phyloP scores from a whole-genome alignment of 140 eudicot species.

The Cichorium intybus region DNA sequence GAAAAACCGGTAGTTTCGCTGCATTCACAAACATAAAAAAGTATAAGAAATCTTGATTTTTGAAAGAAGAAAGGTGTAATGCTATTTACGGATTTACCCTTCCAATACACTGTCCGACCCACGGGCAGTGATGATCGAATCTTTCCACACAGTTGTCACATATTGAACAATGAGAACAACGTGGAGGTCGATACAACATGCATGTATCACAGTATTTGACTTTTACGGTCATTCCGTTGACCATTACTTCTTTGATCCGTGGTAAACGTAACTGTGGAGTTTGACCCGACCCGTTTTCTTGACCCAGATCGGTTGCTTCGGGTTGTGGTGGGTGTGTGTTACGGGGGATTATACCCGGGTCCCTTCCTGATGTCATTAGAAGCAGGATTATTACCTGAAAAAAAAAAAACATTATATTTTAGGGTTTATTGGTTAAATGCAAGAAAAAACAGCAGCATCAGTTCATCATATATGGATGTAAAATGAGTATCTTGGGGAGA shows the following conservation, averaged over 20 bases:
- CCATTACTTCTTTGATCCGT: slow-evolving; percentile 54
- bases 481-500: not conserved
- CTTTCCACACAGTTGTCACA: slow-evolving; percentile 71
- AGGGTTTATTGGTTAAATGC: not conserved
- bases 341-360: slow-evolving; percentile 67
- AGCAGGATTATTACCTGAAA: slow-evolving; percentile 51
- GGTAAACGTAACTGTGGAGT: slow-evolving; percentile 52
- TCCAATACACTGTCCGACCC: slow-evolving; percentile 84
- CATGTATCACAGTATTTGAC: slow-evolving; percentile 75
- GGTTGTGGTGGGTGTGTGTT: slow-evolving; percentile 51
- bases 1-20: slow-evolving; percentile 42
- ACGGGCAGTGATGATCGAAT: slow-evolving; percentile 82
- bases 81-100: slow-evolving; percentile 43
- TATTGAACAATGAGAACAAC: slow-evolving; percentile 71
- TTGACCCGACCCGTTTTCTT: slow-evolving; percentile 41
- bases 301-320: slow-evolving; percentile 19
- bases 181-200: slow-evolving; percentile 74
- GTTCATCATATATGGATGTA: not conserved
- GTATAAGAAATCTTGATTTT: too few relatives aligned
- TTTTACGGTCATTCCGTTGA: slow-evolving; percentile 58
- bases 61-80: too few relatives aligned
- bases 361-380: slow-evolving; percentile 53
- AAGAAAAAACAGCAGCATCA: not conserved
- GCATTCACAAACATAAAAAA: slow-evolving; percentile 16
- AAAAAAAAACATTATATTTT: not conserved